These are phyloP conservation scores for Auxenochlorella pyrenoidosa DNA, from an alignment of 139 green algal genomes.

Conservation along the genomic window DNA sequence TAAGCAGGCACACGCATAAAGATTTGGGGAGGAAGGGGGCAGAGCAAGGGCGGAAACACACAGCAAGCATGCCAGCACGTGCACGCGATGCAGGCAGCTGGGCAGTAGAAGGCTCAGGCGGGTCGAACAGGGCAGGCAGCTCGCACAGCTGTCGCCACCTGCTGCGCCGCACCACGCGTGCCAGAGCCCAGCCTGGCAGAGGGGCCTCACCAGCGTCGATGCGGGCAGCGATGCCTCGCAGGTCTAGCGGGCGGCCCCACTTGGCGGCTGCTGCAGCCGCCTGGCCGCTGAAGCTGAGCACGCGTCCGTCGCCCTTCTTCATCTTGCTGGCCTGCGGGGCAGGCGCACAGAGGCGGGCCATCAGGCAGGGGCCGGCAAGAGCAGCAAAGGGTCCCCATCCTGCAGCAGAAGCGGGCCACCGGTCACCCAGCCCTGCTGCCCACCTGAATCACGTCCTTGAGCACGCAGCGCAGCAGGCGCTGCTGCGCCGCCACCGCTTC, in stretches of 20 bases:
- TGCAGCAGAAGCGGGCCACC: no score
- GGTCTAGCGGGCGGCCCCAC: constrained; percentile 40
- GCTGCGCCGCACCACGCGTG: no score
- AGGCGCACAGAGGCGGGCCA: no score
- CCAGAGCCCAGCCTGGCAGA: no score
- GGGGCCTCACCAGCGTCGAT: constrained; percentile 20
- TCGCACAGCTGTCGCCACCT: no score
- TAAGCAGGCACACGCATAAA: no score
- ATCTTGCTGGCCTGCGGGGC: constrained; percentile 11
- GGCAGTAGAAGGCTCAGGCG: background rate
- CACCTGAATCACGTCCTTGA: constrained; percentile 35
- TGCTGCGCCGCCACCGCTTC: constrained; percentile 4
- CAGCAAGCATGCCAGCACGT: no score
- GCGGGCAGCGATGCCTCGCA: constrained; percentile 29
- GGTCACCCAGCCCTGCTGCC: background rate
- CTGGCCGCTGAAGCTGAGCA: constrained; percentile 47
- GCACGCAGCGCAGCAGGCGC: constrained; percentile 47
- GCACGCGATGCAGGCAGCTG: background rate
- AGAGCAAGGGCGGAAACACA: no score
- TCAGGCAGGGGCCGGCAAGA: background rate
- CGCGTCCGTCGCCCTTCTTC: constrained; percentile 24
- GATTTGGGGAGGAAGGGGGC: no score
- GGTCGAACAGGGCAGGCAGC: no score
- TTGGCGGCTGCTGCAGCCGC: constrained; percentile 45
- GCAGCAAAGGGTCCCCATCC: background rate